These are phyloP conservation scores for Aechmea fasciata DNA, from an alignment of 176 grass and related monocot genomes.

Conservation along the genomic window DNA sequence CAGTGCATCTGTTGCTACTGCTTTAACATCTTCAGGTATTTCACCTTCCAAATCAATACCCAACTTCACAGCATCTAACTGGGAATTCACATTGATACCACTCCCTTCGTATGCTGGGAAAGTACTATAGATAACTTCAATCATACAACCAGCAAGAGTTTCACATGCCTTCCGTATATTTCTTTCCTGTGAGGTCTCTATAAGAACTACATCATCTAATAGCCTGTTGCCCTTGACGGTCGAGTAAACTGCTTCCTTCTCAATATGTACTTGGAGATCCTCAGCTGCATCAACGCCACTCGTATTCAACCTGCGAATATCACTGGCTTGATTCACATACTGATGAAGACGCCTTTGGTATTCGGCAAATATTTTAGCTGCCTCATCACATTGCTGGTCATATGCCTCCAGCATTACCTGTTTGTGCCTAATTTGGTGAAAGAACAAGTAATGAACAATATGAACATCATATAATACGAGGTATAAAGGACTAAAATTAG, in stretches of 20 bases:
- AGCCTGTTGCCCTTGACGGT: constrained; percentile 59
- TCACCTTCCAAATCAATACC: constrained; percentile 84
- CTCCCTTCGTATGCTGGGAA: constrained; percentile 91
- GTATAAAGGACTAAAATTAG: too few species aligned
- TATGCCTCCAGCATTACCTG: constrained; percentile 89
- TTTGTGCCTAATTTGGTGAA: constrained; percentile 58
- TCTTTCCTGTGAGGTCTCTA: constrained; percentile 72
- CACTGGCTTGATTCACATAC: constrained; percentile 89
- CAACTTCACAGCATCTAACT: constrained; percentile 73
- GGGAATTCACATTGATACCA: constrained; percentile 74
- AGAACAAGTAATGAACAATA: constrained; percentile 8
- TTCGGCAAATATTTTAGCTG: constrained; percentile 89
- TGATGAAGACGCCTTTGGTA: constrained; percentile 87
- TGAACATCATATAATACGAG: constrained; percentile 11
- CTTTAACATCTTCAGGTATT: constrained; percentile 73
- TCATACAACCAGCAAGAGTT: constrained; percentile 65
- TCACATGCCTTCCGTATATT: constrained; percentile 74
- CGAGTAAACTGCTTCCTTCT: constrained; percentile 65
- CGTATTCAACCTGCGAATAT: constrained; percentile 55
- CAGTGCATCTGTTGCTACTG: constrained; percentile 58
- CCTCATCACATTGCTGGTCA: constrained; percentile 88
- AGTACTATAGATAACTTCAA: constrained; percentile 59
- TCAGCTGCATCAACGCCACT: constrained; percentile 43
- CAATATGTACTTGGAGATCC: constrained; percentile 46
- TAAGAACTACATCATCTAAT: constrained; percentile 55